A percentile compares a stretch with the other conserved stretches of the same genome.
phyloP scores from a whole-genome alignment of 345 rosid genomes.

The Cardamine resedifolia region DNA sequence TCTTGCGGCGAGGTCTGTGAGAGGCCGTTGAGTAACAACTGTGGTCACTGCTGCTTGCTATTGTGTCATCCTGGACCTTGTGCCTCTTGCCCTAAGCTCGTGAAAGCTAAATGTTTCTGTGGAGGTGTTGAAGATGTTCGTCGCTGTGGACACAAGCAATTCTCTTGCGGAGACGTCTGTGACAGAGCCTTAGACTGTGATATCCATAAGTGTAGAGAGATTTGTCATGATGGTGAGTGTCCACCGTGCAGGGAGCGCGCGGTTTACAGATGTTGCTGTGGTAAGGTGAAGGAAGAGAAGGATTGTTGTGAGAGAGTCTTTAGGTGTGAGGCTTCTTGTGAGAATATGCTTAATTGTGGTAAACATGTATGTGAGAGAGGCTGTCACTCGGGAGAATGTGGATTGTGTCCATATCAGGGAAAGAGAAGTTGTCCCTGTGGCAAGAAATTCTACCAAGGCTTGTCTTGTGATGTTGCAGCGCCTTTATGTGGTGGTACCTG shows the following conservation, averaged over 20 bases:
- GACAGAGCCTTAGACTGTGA: conserved; percentile 53
- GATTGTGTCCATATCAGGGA: conserved; percentile 76
- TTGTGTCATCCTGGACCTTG: conserved; percentile 93
- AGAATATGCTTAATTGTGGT: conserved; percentile 57
- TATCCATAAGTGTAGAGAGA: conserved; percentile 54
- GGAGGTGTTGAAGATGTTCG: conserved; percentile 59
- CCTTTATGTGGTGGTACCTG: conserved; percentile 87
- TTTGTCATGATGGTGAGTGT: conserved; percentile 70
- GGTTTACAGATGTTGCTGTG: conserved; percentile 55
- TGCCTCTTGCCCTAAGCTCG: conserved; percentile 81
- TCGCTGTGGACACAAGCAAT: conserved; percentile 68
- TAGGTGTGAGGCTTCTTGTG: conserved; percentile 67
- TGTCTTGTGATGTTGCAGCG: conserved; percentile 67
- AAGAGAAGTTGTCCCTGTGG: conserved; percentile 91
- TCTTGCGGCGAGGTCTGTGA: conserved; percentile 85
- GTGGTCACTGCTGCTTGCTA: conserved; percentile 78
- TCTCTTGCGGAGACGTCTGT: conserved; percentile 61
- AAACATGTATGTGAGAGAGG: conserved; percentile 79
- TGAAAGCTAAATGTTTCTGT: conserved; percentile 62
- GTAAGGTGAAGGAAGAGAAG: conserved; percentile 60
- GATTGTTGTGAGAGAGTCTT: conserved; percentile 76
- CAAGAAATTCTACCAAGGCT: conserved; percentile 67
- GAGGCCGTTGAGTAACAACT: conserved; percentile 57
- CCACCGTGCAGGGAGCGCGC: conserved; percentile 70
- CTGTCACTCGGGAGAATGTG: conserved; percentile 77